phyloP scores from a whole-genome alignment of 352 stramenopile genomes.

The Globisporangium cederbergense region DNA sequence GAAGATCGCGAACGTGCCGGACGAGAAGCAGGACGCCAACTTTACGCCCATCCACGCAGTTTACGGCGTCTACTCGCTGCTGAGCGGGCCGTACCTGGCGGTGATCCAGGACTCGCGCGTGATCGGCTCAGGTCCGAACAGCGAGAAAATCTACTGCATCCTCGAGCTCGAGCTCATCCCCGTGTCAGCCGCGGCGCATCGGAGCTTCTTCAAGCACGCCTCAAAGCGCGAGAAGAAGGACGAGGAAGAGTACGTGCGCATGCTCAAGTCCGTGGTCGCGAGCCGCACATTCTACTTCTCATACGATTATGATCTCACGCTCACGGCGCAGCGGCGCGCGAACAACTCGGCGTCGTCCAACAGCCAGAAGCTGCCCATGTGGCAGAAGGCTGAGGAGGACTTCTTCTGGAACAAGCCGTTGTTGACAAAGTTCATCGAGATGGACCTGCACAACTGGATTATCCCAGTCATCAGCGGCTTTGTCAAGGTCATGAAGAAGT shows the following conservation, averaged over 20 bases:
- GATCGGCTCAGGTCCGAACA: slow-evolving; percentile 49
- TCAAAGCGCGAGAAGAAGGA: slow-evolving; percentile 52
- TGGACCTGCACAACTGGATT: slow-evolving; percentile 58
- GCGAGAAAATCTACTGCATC: slow-evolving; percentile 63
- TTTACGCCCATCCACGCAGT: slow-evolving; percentile 45
- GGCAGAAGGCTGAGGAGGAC: slow-evolving; percentile 70
- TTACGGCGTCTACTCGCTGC: slow-evolving; percentile 62
- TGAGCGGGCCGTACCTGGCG: slow-evolving; percentile 53
- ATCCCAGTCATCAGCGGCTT: slow-evolving; percentile 65
- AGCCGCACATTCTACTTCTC: slow-evolving; percentile 66
- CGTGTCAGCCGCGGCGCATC: slow-evolving; percentile 41
- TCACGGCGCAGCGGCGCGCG: slow-evolving; percentile 48
- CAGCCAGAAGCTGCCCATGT: slow-evolving; percentile 33
- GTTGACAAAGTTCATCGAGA: slow-evolving; percentile 43
- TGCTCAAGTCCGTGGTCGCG: slow-evolving; percentile 44
- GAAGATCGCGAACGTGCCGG: slow-evolving; percentile 38
- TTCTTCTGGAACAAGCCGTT: slow-evolving; percentile 93
- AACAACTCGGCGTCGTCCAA: slow-evolving; percentile 25
- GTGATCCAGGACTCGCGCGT: slow-evolving; percentile 58
- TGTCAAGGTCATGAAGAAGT: slow-evolving; percentile 68
- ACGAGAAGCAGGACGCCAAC: slow-evolving; percentile 31
- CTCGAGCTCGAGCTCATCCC: slow-evolving; percentile 47
- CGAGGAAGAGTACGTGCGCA: slow-evolving; percentile 52
- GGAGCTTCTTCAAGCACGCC: slow-evolving; percentile 53
- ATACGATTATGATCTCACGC: slow-evolving; percentile 65